These are phyloP conservation scores for Candida boleticola DNA, from an alignment of 805 yeast species.

Conservation along the genomic window DNA sequence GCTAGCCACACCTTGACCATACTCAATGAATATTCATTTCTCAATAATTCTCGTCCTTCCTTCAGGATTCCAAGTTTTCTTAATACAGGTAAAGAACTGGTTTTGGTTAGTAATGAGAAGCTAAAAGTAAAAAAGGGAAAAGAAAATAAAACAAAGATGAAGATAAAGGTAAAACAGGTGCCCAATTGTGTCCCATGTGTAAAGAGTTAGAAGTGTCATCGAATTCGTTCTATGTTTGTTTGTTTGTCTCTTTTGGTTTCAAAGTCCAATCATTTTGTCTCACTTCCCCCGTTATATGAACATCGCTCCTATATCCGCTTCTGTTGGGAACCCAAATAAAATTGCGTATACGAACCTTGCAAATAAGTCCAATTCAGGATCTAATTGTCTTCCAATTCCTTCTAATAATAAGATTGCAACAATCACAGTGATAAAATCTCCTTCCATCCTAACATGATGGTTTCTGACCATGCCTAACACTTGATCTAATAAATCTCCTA, in stretches of 20 bases:
- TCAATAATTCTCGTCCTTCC: constrained; percentile 59
- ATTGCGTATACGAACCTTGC: constrained; percentile 81
- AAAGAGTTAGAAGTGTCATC: too few relatives aligned
- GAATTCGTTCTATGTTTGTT: too few relatives aligned
- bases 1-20: constrained; percentile 93
- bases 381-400: constrained; percentile 93
- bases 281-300: constrained; percentile 9
- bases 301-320: constrained; percentile 17
- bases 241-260: too few relatives aligned
- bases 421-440: constrained; percentile 93
- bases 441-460: constrained; percentile 97
- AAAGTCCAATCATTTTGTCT: too few relatives aligned
- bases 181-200: too few relatives aligned
- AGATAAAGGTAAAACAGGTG: too few relatives aligned
- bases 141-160: not conserved
- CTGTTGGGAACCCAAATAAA: constrained; percentile 41
- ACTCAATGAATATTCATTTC: constrained; percentile 59
- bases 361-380: constrained; percentile 89
- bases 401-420: constrained; percentile 88
- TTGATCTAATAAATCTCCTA: constrained; percentile 85
- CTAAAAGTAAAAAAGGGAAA: not conserved
- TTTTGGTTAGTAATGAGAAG: constrained; percentile 18
- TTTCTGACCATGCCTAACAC: constrained; percentile 87
- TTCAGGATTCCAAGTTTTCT: constrained; percentile 72
- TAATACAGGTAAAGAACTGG: constrained; percentile 77